Conservation (phyloP, 805 yeast genomes). For the Yarrowia sp. region DNA sequence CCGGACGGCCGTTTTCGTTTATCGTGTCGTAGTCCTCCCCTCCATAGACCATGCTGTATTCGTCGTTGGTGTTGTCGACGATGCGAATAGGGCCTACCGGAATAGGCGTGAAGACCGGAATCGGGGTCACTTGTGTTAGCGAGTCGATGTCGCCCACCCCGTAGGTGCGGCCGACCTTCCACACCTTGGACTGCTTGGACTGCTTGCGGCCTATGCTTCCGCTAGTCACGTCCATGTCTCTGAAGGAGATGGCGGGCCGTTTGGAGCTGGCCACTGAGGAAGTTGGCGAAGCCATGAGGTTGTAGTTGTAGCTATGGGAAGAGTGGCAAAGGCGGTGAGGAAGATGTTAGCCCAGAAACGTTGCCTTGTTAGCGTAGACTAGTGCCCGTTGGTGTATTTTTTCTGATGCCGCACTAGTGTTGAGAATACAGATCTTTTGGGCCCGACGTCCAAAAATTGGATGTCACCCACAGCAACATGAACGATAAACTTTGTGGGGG, state of each 20-base stretch:
- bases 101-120: constrained; percentile 21
- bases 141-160: constrained; percentile 24
- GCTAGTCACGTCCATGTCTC: background rate
- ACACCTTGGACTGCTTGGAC: too few species aligned
- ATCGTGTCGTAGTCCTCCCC: constrained; percentile 18
- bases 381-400: background rate
- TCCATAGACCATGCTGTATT: constrained; percentile 26
- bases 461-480: constrained; percentile 12
- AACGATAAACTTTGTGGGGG: constrained; percentile 25
- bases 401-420: constrained; percentile 1
- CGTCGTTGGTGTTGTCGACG: constrained; percentile 29
- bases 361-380: background rate
- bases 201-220: constrained; percentile 15
- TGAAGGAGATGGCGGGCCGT: constrained; percentile 6
- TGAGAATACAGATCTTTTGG: background rate
- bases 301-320: background rate
- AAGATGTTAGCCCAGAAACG: background rate
- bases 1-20: constrained; percentile 20
- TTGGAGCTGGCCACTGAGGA: background rate
- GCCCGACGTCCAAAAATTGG: background rate
- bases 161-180: constrained; percentile 20
- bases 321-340: too few species aligned
- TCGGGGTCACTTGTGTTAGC: constrained; percentile 13
- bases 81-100: constrained; percentile 31
- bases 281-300: background rate